These are phyloP conservation scores for Ceriops zippeliana DNA, from an alignment of 345 rosid species.

Conservation along the genomic window DNA sequence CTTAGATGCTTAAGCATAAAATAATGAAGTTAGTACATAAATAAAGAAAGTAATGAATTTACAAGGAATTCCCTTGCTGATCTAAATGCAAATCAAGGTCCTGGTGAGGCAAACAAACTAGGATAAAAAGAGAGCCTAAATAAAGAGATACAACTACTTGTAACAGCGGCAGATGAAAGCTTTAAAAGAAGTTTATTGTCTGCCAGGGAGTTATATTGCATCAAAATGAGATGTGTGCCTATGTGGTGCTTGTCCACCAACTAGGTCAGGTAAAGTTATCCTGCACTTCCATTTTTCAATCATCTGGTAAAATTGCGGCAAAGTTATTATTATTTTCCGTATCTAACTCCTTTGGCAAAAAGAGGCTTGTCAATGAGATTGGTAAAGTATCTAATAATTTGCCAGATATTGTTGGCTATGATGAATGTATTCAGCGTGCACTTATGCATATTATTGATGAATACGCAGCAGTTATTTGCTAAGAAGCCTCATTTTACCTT, in stretches of 20 bases:
- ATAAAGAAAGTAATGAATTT: background rate
- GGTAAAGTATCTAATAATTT: too few relatives aligned
- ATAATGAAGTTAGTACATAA: too few relatives aligned
- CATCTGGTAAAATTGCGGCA: background rate
- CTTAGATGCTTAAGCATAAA: too few relatives aligned
- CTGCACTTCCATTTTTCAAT: background rate
- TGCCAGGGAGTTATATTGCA: background rate
- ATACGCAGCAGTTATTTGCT: background rate
- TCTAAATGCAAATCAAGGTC: background rate
- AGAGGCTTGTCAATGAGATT: too few relatives aligned
- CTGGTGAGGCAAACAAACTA: background rate
- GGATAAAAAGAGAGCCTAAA: background rate
- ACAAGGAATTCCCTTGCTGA: background rate
- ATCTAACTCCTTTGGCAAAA: background rate
- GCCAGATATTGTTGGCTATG: background rate
- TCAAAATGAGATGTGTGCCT: background rate
- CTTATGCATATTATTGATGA: background rate
- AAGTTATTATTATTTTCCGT: constrained; percentile 1
- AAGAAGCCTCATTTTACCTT: constrained; percentile 48
- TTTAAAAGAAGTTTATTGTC: background rate
- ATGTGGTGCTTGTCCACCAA: background rate
- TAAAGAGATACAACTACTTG: background rate
- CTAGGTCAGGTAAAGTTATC: background rate
- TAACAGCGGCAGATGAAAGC: background rate
- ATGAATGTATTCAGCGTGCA: background rate